These are phyloP conservation scores for Nicotiana tabacum DNA, from an alignment of 257 asterid species.

Conservation along the genomic window DNA sequence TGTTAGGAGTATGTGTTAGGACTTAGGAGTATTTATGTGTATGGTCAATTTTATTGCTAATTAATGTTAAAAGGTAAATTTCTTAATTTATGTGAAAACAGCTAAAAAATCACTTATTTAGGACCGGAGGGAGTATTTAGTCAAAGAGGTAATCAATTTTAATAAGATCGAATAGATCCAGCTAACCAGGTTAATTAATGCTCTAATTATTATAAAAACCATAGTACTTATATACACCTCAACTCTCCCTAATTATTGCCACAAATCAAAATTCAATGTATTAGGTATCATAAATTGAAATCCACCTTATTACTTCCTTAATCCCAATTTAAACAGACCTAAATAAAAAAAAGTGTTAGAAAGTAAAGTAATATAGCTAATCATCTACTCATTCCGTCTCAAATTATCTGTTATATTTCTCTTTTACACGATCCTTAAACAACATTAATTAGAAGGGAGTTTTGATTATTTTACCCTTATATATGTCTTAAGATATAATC, in stretches of 20 bases:
- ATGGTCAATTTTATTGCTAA: too few species aligned
- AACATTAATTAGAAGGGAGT: too few species aligned
- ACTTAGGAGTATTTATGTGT: too few species aligned
- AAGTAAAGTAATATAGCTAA: neutral
- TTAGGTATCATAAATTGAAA: neutral
- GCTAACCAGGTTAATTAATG: neutral
- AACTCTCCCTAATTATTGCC: neutral
- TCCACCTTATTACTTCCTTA: neutral
- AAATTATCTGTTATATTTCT: too few species aligned
- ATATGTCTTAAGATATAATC: too few species aligned
- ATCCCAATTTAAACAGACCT: neutral
- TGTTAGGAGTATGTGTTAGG: too few species aligned
- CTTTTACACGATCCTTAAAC: too few species aligned
- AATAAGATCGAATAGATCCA: neutral
- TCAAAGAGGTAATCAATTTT: neutral
- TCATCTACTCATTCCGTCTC: too few species aligned
- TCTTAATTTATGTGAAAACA: too few species aligned
- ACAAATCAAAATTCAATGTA: neutral
- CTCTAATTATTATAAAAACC: neutral
- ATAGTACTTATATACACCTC: neutral
- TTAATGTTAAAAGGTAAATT: too few species aligned
- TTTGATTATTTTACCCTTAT: too few species aligned
- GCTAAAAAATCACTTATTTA: too few species aligned
- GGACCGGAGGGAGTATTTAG: neutral
- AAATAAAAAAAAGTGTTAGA: neutral